These are phyloP conservation scores for Eragrostis curvula DNA, from an alignment of 176 grass and related monocot genomes.

Conservation along the genomic window DNA sequence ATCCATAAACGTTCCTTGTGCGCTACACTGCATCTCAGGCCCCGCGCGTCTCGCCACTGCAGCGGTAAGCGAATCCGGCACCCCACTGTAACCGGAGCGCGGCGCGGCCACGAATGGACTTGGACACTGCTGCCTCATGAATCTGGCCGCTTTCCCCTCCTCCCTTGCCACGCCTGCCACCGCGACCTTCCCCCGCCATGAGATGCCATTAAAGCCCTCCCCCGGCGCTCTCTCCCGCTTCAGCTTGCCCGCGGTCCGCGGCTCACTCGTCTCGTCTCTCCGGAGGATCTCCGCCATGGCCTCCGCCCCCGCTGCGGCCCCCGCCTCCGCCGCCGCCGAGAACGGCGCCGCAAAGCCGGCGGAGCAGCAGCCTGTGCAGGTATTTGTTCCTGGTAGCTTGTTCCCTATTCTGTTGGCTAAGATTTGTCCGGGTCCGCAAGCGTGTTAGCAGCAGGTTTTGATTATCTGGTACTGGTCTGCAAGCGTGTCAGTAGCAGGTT, in stretches of 20 bases:
- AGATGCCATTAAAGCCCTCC: slow-evolving; percentile 56
- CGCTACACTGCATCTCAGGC: background rate
- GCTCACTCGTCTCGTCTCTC: slow-evolving; percentile 48
- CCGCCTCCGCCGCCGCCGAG: slow-evolving; percentile 32
- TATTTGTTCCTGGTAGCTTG: background rate
- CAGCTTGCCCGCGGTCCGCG: slow-evolving; percentile 17
- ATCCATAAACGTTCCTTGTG: too few relatives aligned
- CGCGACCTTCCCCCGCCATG: slow-evolving; percentile 20
- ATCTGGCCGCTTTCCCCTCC: slow-evolving; percentile 42
- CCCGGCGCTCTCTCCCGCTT: slow-evolving; percentile 2
- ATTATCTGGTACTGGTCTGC: background rate
- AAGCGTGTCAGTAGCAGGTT: background rate
- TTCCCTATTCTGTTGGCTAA: background rate
- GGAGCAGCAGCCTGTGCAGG: slow-evolving; percentile 57
- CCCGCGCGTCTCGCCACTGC: background rate
- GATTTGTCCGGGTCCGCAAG: background rate
- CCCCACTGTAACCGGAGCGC: slow-evolving; percentile 11
- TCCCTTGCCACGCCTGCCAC: slow-evolving; percentile 16
- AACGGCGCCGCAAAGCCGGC: slow-evolving; percentile 34
- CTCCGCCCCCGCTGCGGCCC: slow-evolving; percentile 33
- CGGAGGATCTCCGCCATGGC: slow-evolving; percentile 39
- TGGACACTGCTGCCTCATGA: slow-evolving; percentile 31
- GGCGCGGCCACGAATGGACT: slow-evolving; percentile 14
- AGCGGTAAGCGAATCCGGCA: background rate
- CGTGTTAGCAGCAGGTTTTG: background rate